Base-by-base conservation (phyloP, 2,329 filamentous ascomycete species). In the Setomelanomma holmii region DNA sequence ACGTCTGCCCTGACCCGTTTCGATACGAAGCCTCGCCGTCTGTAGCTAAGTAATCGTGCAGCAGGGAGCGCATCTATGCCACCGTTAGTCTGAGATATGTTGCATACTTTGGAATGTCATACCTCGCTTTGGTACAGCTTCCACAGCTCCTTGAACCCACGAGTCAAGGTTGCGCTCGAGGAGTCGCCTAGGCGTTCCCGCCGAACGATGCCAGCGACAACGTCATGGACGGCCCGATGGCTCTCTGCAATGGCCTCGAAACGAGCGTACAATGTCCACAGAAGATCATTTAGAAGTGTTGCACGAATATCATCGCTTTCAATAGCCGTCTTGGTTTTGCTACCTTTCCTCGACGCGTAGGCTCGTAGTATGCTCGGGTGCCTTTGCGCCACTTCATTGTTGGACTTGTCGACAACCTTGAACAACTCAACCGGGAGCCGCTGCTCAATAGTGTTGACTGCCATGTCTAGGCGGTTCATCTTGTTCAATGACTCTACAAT, bases 211-310 rank as follows among this genome's bases (percentile, higher is more conserved):
- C 90, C 90, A 57, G 89, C 89, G 67, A 97, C 89, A 40, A 96
- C 89, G 73, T 98, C 95, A 73, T 98, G 92, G 51, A 98, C 87
- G 0, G 97, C 88, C 36, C 96, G 88, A 70, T 99, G 95, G 1
- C 93, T 91, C 77, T 99, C 96, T 4, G 92, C 91, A 61, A 99
- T 98, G 6, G 95, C 91, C 74, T 98, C 95, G 59, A 99, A 98
- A 66, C 97, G 97, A 38, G 93, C 93, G 72, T 96, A 99, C 1
- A 99, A 76, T 0, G 91, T 93, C 86, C 89, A 96, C 2, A 99
- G 79, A 40, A 98, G 84, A 68, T 99, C 95, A 60, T 95, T 90
- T 42, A 99, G 88, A 22, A 97, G 90, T 64, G 91, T 89, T 12
- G 89, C 88, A 16, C 90, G 85, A 77, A 93, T 86, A 60, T 90